Conservation (phyloP, 2,329 filamentous ascomycete species). For the Amauroascus niger region DNA sequence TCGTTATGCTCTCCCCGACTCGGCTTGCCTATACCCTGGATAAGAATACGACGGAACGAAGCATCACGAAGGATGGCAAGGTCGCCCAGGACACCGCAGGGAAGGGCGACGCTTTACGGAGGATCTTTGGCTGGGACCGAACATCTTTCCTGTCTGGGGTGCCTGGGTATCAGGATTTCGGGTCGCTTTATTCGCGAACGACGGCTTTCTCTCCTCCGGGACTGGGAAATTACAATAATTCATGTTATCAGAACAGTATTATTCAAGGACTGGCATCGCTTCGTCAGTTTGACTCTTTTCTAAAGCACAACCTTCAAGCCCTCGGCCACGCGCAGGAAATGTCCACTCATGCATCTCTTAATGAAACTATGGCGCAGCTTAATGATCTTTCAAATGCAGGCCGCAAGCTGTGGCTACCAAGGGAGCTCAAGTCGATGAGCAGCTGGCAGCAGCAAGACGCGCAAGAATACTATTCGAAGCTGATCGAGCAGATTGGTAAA, state of each 20-base stretch:
- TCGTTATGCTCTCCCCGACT: constrained; percentile 34
- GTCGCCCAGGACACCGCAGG: constrained; percentile 29
- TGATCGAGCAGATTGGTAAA: constrained; percentile 75
- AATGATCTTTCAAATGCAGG: constrained; percentile 63
- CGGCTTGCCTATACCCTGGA: constrained; percentile 39
- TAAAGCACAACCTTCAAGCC: constrained; percentile 39
- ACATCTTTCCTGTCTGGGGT: constrained; percentile 43
- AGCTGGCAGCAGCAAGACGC: constrained; percentile 96
- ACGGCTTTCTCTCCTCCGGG: constrained; percentile 44
- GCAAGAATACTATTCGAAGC: constrained; percentile 90
- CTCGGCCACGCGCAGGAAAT: constrained; percentile 28
- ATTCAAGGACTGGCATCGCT: constrained; percentile 76
- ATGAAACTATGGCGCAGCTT: constrained; percentile 58
- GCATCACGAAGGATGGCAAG: not conserved
- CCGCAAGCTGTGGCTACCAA: constrained; percentile 69
- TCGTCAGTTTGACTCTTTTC: constrained; percentile 56
- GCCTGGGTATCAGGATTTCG: constrained; percentile 46
- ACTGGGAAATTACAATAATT: constrained; percentile 85
- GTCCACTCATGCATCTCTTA: constrained; percentile 48
- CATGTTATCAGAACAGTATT: constrained; percentile 95
- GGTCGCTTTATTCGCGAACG: constrained; percentile 40
- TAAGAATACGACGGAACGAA: constrained; percentile 25
- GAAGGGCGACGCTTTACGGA: constrained; percentile 57
- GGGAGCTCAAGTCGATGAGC: constrained; percentile 78
- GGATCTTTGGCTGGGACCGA: constrained; percentile 52